phyloP scores from a whole-genome alignment of 2,329 filamentous ascomycete genomes.

The Exophiala lecanii-corni region DNA sequence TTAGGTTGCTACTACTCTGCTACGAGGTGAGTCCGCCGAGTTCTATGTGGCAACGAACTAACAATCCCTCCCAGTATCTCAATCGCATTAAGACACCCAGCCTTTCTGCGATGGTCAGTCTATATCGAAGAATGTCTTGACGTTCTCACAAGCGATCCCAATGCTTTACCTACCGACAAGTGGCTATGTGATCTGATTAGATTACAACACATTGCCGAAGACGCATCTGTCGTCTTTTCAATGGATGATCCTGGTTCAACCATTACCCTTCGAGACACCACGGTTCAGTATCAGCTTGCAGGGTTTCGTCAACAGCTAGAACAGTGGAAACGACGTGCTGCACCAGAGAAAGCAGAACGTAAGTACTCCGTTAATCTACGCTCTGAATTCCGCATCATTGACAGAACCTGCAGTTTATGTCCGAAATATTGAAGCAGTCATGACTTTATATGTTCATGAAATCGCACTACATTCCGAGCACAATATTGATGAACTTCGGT shows the following conservation, averaged over 20 bases:
- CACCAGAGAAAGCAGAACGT: conserved; percentile 44
- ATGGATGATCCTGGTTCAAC: conserved; percentile 58
- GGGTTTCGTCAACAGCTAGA: conserved; percentile 63
- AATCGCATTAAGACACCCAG: conserved; percentile 54
- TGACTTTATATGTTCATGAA: conserved; percentile 71
- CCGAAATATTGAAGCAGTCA: conserved; percentile 57
- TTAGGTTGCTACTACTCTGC: conserved; percentile 58
- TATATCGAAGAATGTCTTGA: conserved; percentile 61
- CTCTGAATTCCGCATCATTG: too few species aligned
- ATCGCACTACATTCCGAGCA: conserved; percentile 64
- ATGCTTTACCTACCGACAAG: conserved; percentile 52
- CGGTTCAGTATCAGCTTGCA: conserved; percentile 59
- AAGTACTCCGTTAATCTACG: conserved; percentile 44
- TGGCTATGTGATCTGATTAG: conserved; percentile 55
- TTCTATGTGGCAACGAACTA: too few species aligned
- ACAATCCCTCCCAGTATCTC: too few species aligned
- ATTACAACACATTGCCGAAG: conserved; percentile 62
- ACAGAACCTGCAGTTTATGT: conserved; percentile 37
- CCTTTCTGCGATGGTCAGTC: conserved; percentile 56
- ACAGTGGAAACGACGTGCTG: conserved; percentile 53
- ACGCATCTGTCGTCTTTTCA: conserved; percentile 61
- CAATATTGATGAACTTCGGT: conserved; percentile 43
- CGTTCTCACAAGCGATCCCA: conserved; percentile 51
- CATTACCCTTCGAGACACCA: conserved; percentile 54
- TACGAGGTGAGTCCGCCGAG: conserved; percentile 44